Evolutionary conservation across 805 yeast species (phyloP), one percentile per base, ranked within the genome.

Genomic region (Wickerhamomyces tratensis): DNA sequence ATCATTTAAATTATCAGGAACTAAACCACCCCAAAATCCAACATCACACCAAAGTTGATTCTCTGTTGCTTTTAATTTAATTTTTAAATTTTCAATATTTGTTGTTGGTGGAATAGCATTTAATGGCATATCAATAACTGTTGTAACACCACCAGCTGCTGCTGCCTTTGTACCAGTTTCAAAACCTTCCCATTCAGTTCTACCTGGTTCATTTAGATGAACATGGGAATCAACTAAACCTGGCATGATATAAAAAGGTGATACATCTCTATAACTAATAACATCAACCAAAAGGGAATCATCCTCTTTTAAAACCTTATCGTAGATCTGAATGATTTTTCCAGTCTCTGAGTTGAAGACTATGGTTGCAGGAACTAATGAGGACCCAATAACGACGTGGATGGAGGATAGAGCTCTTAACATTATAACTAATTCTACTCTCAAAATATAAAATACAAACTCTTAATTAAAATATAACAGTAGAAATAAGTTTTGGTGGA

Each of bases 161-260:
- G 97, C 97, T 2, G 96, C 85, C 57, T 82, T 81, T 0, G 98
- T 89, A 0, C 98, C 98, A 0, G 95, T 83, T n/a, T 80, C 95
- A 59, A 91, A 89, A 2, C 98, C 98, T 62, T 89, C 98, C 98
- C 98, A 89, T 48, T 88, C 96, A 1, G 97, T 89, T 52, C 97
- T 69, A n/a, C 98, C 98, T 0, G 98, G 97, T 56, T 91, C 98
- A 60, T 91, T 91, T 51, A 89, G 66, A 56, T 89, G 98, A 26
- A 89, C 98, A 60, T 89, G 98, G 6, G 95, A 75, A 56, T 89
- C 98, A 5, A 89, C 94, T 30, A 89, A 71, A 0, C 98, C 98
- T 0, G 98, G 97, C 68, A 91, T 67, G 11, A 89, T 71, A 31
- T 74, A 75, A 20, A 67, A 59, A 1, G 89, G 87, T 4, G 82